Evolutionary conservation across 2,329 filamentous ascomycete species (phyloP).

Genomic region (Paramyrothecium sp.): DNA sequence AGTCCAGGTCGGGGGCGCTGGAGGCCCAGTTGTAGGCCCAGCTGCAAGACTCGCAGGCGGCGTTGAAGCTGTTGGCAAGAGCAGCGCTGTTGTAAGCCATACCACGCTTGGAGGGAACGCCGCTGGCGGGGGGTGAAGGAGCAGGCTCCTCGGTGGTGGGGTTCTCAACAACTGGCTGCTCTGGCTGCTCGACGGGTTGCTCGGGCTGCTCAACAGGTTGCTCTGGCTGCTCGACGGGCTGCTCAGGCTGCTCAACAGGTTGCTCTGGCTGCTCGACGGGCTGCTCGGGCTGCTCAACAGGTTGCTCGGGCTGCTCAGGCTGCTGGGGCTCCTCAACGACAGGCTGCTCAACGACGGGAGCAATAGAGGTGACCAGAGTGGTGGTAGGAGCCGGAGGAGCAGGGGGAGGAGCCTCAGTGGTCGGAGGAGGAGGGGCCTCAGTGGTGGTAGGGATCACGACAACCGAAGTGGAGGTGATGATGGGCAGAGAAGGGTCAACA

Average conservation of each 20-base stretch:
- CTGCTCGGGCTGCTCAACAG: not conserved
- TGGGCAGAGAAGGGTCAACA: conserved; percentile 12
- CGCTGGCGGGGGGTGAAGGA: conserved; percentile 3
- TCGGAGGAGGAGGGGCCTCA: conserved; percentile 3
- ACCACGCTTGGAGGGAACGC: conserved; percentile 55
- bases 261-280: not conserved
- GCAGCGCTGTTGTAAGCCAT: conserved; percentile 63
- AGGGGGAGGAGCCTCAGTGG: conserved; percentile 3
- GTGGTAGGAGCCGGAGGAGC: conserved; percentile 6
- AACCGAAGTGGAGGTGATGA: conserved; percentile 10
- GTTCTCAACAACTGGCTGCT: not conserved
- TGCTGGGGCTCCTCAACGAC: conserved; percentile 3
- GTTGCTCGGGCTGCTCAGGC: conserved; percentile 3
- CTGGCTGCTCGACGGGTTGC: conserved; percentile 1
- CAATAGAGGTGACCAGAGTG: conserved; percentile 1
- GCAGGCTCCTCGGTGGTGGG: not conserved
- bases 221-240: not conserved
- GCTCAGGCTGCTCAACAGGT: not conserved
- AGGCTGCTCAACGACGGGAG: conserved; percentile 4
- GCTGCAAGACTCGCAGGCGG: conserved; percentile 36
- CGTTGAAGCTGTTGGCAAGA: conserved; percentile 51
- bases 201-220: conserved; percentile 1
- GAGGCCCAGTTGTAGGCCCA: conserved; percentile 73
- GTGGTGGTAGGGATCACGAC: conserved; percentile 8
- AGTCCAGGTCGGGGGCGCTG: conserved; percentile 36